These are phyloP conservation scores for Vitis labrusca DNA, from an alignment of 164 flowering plant species.

Conservation along the genomic window DNA sequence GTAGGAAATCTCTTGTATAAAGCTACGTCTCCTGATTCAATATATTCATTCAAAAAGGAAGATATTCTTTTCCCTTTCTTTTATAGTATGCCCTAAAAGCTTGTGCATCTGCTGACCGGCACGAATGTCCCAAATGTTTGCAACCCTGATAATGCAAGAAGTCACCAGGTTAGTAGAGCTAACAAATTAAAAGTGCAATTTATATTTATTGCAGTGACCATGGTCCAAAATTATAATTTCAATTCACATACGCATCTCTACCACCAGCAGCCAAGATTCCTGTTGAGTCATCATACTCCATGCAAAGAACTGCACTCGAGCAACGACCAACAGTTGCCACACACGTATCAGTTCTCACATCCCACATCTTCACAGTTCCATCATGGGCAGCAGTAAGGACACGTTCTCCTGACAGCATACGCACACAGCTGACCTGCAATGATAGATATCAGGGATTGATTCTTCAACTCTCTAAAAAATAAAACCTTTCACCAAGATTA, in stretches of 20 bases:
- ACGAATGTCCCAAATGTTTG: conserved; percentile 96
- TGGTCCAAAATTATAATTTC: conserved; percentile 4
- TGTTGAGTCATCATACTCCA: conserved; percentile 97
- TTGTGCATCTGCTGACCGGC: conserved; percentile 96
- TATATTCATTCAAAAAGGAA: too few species aligned
- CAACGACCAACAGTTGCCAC: conserved; percentile 98
- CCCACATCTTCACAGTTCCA: conserved; percentile 99
- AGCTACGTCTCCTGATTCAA: too few species aligned
- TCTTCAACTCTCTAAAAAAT: not conserved
- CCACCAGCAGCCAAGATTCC: conserved; percentile 97
- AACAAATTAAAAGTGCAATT: not conserved
- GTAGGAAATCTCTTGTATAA: too few species aligned
- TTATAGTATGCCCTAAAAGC: conserved; percentile 64
- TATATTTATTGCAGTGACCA: not conserved
- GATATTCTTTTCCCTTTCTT: too few species aligned
- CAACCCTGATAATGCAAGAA: conserved; percentile 52
- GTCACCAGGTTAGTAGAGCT: conserved; percentile 8
- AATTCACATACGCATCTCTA: conserved; percentile 77
- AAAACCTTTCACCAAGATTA: too few species aligned
- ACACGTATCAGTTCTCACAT: conserved; percentile 94
- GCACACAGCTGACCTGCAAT: conserved; percentile 74
- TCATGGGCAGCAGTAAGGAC: conserved; percentile 97
- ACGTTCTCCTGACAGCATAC: conserved; percentile 95
- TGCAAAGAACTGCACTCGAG: conserved; percentile 90
- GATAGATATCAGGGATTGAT: conserved; percentile 3